A percentile compares a stretch with the other conserved stretches of the same genome.
phyloP scores from a whole-genome alignment of 1,139 yeast species.

The Taphrina deformans region DNA sequence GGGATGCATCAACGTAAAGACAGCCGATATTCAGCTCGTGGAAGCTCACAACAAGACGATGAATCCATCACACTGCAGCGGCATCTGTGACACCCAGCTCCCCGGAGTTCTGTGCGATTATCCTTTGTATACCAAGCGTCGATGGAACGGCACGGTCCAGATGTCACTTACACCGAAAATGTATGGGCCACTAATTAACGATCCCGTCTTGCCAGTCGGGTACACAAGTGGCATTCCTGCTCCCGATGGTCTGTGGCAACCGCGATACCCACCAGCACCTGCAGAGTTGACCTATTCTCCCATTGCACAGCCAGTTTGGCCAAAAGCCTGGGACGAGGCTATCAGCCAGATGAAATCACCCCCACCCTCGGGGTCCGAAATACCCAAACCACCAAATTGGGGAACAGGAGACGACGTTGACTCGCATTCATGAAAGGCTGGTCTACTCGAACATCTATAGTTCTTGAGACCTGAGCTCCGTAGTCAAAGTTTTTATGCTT shows the following conservation, averaged over 20 bases:
- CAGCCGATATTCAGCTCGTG: background rate
- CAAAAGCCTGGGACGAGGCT: background rate
- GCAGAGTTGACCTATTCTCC: background rate
- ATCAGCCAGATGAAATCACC: background rate
- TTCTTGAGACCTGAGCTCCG: too few species aligned
- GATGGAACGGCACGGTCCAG: constrained; percentile 2
- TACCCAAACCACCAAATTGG: background rate
- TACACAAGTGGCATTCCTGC: background rate
- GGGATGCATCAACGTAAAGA: background rate
- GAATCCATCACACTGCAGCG: background rate
- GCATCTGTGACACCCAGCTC: background rate
- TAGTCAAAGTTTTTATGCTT: too few species aligned
- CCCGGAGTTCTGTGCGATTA: background rate
- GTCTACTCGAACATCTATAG: background rate
- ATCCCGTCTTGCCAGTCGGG: background rate
- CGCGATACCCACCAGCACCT: background rate
- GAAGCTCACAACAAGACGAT: background rate
- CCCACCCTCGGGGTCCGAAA: background rate
- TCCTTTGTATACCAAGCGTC: background rate
- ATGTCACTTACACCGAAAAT: background rate
- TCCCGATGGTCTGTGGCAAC: background rate
- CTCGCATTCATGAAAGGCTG: background rate
- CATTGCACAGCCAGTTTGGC: background rate
- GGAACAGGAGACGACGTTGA: background rate
- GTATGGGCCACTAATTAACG: background rate